Evolutionary conservation across 2,329 filamentous ascomycete species (phyloP), one percentile per base, ranked within the genome.

Genomic region (Anisogramma anomala): DNA sequence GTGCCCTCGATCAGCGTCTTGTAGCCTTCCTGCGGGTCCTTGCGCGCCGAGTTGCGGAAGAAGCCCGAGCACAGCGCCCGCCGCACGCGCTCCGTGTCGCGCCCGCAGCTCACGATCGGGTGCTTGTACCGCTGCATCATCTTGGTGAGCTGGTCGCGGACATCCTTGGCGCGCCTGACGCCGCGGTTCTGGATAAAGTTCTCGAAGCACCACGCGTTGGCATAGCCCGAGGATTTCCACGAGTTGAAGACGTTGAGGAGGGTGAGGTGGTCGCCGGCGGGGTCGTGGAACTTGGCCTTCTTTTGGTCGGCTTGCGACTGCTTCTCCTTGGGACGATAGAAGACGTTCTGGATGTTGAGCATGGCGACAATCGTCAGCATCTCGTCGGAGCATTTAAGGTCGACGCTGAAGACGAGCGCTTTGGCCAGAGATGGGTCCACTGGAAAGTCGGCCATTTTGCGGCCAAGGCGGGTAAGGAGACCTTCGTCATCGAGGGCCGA

Each of bases 391-490:
- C 93, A 98, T 20, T 81, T 74, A 50, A 93, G 74, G 34, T 94
- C 84, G 2, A 94, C 84, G 0, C 85, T 85, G 9, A 79, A 82
- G 48, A 98, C 93, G 1, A 98, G 72, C 0, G 86, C 80, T 60
- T 96, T 98, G 39, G 88, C 84, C 1, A 96, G 71, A 0, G 85
- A 79, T 0, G 91, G 91, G 43, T 96, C 88, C 86, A 96, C 96
- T 0, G 91, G 91, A 59, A 96, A 96, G 56, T 98, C 89, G 9
- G 91, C 88, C 89, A 98, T 96, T 59, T 95, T 94, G 33, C 91
- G 78, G 6, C 91, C 91, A 1, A 94, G 72, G 6, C 91, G 79
- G 0, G 91, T 98, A 2, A 98, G 67, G 0, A 98, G 71, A 11
- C 91, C 91, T 70, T 98, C 91, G 53, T 98, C 89, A 49, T 98